Evolutionary conservation across 495 filamentous ascomycete genomes (phyloP).

Genomic region (Neurospora sp.): DNA sequence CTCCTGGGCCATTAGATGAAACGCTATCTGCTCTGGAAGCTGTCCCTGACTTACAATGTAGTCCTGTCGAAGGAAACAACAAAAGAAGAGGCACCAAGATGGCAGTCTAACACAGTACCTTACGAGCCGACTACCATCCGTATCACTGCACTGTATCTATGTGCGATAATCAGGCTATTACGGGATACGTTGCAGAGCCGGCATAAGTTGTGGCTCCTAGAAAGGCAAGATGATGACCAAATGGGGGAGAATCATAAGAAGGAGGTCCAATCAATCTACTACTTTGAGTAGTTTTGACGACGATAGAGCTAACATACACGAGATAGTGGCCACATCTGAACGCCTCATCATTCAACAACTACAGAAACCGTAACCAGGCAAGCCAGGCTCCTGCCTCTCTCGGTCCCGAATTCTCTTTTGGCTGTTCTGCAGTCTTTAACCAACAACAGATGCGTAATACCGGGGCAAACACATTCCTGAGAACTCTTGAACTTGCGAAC

Average conservation of each 20-base stretch:
- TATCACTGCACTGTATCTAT: background rate
- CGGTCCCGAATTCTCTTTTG: background rate
- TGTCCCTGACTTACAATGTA: background rate
- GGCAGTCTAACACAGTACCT: background rate
- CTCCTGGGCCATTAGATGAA: conserved; percentile 20
- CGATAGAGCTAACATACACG: background rate
- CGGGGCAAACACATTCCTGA: background rate
- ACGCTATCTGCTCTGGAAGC: conserved; percentile 9
- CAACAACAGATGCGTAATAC: background rate
- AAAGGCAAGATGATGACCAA: background rate
- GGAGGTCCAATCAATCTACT: background rate
- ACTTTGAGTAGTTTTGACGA: background rate
- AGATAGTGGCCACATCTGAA: background rate
- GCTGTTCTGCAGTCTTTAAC: background rate
- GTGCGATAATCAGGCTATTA: background rate
- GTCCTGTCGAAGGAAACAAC: background rate
- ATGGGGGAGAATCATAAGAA: background rate
- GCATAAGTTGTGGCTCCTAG: background rate
- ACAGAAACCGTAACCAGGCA: background rate
- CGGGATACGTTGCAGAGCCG: background rate
- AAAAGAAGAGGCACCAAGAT: background rate
- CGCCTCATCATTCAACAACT: background rate
- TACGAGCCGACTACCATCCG: background rate
- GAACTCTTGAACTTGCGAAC: background rate
- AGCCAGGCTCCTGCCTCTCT: background rate